Conservation (phyloP, 2,329 filamentous ascomycete genomes). For the Berkeleyomyces rouxiae region DNA sequence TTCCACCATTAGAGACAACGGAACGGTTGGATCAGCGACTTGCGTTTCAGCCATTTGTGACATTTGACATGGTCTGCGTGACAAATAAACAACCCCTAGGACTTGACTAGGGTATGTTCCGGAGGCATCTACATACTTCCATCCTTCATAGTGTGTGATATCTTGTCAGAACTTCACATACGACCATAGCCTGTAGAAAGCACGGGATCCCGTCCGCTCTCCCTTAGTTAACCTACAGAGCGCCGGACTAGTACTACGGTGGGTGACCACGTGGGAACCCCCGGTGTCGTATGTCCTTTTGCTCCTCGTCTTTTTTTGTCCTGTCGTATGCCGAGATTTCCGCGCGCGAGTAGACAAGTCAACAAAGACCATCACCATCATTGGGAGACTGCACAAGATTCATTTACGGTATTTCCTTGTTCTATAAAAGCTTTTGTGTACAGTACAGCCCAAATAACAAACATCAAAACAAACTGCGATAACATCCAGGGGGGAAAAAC, state of each 20-base stretch:
- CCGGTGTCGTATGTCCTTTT: conserved; percentile 5
- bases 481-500: not conserved
- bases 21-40: too few relatives aligned
- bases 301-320: not conserved
- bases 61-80: too few relatives aligned
- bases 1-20: too few relatives aligned
- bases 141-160: too few relatives aligned
- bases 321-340: too few relatives aligned
- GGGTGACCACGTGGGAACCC: conserved; percentile 11
- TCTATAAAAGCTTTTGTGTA: not conserved
- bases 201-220: conserved; percentile 11
- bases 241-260: conserved; percentile 9
- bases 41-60: too few relatives aligned
- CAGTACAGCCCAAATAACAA: not conserved
- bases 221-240: conserved; percentile 7
- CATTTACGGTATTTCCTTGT: not conserved
- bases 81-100: too few relatives aligned
- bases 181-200: conserved; percentile 13
- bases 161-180: not conserved
- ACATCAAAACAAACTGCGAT: not conserved
- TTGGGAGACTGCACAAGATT: too few relatives aligned
- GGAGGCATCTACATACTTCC: too few relatives aligned
- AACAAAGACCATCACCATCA: too few relatives aligned
- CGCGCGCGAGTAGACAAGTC: too few relatives aligned
- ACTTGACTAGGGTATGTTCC: too few relatives aligned